A percentile compares a stretch with the other conserved stretches of the same genome.
These are phyloP conservation scores for Didymellaceae sp. DNA, from an alignment of 2,329 filamentous ascomycete genomes.

Conservation along the genomic window DNA sequence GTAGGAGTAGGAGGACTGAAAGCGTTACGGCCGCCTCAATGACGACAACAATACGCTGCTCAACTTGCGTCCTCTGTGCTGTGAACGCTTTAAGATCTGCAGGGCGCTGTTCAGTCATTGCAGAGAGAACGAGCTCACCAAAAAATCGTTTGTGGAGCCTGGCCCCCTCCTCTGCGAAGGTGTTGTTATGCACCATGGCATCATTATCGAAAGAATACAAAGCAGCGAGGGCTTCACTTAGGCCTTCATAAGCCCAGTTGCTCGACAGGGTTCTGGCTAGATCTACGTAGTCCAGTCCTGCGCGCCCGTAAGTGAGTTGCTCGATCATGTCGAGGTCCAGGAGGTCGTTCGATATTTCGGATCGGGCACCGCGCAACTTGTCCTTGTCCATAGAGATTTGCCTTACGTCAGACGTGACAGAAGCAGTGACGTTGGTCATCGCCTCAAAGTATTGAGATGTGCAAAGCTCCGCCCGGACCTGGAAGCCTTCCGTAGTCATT, in stretches of 20 bases:
- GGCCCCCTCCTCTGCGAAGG: constrained; percentile 11
- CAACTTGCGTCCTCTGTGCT: constrained; percentile 4
- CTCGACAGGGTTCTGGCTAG: not conserved
- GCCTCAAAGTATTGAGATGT: constrained; percentile 16
- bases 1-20: constrained; percentile 18
- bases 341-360: not conserved
- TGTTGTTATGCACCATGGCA: constrained; percentile 12
- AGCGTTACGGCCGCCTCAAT: constrained; percentile 20
- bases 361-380: not conserved
- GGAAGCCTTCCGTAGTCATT: constrained; percentile 3
- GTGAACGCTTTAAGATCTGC: not conserved
- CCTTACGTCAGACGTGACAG: constrained; percentile 1
- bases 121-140: constrained; percentile 21
- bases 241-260: constrained; percentile 3
- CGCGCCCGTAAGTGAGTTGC: constrained; percentile 7
- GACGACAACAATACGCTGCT: constrained; percentile 24
- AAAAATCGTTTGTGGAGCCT: constrained; percentile 22
- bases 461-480: constrained; percentile 17
- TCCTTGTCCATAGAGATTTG: constrained; percentile 3
- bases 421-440: constrained; percentile 10
- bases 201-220: constrained; percentile 10
- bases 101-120: constrained; percentile 4
- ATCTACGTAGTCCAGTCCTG: constrained; percentile 11
- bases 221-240: constrained; percentile 11
- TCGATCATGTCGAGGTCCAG: constrained; percentile 11